A percentile compares a stretch with the other conserved stretches of the same genome.
These are phyloP conservation scores for Tulasnella sp. DNA, from an alignment of 768 basidiomycete genomes.

Conservation along the genomic window DNA sequence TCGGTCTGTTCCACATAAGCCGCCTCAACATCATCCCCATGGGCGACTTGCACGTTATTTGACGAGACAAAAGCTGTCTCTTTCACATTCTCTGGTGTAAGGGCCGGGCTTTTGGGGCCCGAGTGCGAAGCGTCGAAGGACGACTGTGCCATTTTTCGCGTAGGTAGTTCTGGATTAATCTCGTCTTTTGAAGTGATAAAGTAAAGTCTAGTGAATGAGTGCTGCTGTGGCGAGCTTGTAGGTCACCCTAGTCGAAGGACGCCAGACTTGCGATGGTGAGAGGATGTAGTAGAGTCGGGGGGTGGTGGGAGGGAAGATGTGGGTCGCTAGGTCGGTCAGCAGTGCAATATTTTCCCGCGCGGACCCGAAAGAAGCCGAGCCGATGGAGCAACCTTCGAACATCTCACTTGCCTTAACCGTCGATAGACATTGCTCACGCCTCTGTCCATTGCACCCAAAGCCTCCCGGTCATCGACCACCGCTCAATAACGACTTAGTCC, in stretches of 20 bases:
- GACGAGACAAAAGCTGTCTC: conserved; percentile 11
- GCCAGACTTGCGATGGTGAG: neutral
- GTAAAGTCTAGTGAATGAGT: neutral
- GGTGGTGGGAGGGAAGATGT: neutral
- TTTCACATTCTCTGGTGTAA: neutral
- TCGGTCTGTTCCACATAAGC: conserved; percentile 66
- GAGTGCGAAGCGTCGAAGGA: neutral
- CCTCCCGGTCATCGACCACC: too few relatives aligned
- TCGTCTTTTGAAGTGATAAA: neutral
- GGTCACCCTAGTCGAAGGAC: neutral
- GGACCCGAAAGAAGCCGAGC: too few relatives aligned
- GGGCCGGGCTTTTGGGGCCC: neutral
- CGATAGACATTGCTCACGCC: too few relatives aligned
- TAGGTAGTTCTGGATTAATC: neutral
- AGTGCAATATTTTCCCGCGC: too few relatives aligned
- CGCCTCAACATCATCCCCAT: conserved; percentile 56
- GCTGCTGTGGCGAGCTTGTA: neutral
- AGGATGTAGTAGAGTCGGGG: neutral
- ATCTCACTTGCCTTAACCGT: too few relatives aligned
- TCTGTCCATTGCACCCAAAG: too few relatives aligned
- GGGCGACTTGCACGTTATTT: conserved; percentile 24
- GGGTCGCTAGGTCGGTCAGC: neutral
- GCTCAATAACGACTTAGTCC: too few relatives aligned
- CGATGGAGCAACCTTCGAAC: too few relatives aligned
- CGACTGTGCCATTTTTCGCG: conserved; percentile 10